A percentile compares a stretch with the other conserved stretches of the same genome.
Conservation (phyloP, 2,329 filamentous ascomycete genomes). For the Hymenoscyphus occultus region DNA sequence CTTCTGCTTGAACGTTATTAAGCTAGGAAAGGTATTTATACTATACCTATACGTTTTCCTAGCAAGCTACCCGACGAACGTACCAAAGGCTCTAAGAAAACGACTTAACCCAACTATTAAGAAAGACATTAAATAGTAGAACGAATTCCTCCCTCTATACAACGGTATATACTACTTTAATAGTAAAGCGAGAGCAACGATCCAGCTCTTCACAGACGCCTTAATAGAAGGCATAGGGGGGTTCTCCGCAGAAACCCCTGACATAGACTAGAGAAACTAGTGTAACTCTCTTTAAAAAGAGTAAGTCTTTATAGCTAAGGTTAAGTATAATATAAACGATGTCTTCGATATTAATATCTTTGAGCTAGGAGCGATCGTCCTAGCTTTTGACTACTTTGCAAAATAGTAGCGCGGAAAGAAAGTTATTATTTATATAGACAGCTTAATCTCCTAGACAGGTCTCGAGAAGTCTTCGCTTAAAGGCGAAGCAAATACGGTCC, state of each 20-base stretch:
- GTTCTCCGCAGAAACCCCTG: too few relatives aligned
- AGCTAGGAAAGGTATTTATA: background rate
- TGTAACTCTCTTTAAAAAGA: background rate
- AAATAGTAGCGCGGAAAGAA: background rate
- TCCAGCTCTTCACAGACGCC: too few relatives aligned
- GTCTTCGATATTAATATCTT: too few relatives aligned
- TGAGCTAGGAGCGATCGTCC: too few relatives aligned
- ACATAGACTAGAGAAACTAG: background rate
- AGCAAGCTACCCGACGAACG: background rate
- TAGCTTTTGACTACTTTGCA: too few relatives aligned
- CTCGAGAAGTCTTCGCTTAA: background rate
- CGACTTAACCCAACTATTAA: background rate
- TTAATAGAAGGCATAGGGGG: too few relatives aligned
- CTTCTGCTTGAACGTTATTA: background rate
- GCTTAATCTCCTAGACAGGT: background rate
- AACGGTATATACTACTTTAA: too few relatives aligned
- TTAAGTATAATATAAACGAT: background rate
- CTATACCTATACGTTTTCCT: background rate
- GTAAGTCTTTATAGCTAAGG: background rate
- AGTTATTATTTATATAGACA: too few relatives aligned
- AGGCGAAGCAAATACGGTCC: background rate
- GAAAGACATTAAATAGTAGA: background rate
- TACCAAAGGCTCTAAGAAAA: background rate
- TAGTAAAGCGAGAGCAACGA: too few relatives aligned
- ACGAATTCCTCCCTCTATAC: background rate